Evolutionary conservation across 1,284 basidiomycete species (phyloP).

Genomic region (Agaricales sp.): DNA sequence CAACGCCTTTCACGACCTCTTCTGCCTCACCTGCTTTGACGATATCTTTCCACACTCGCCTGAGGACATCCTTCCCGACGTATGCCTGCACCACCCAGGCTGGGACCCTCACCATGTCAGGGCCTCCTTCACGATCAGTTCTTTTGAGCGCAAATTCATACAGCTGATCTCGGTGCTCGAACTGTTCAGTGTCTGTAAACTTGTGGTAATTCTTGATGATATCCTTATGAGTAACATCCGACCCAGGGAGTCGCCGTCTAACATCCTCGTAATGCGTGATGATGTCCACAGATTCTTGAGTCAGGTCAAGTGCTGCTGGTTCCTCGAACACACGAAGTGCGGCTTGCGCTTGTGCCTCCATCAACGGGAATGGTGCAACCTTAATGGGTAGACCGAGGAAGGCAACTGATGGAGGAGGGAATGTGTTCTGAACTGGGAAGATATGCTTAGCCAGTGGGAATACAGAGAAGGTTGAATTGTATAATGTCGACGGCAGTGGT

Average conservation of each 20-base stretch:
- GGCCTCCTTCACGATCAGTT: constrained; percentile 14
- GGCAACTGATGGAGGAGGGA: constrained; percentile 42
- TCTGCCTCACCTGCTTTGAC: constrained; percentile 44
- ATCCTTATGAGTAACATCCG: constrained; percentile 17
- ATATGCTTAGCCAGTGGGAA: constrained; percentile 51
- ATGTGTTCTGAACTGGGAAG: constrained; percentile 37
- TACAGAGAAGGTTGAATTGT: constrained; percentile 53
- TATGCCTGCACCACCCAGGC: constrained; percentile 54
- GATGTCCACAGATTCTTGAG: constrained; percentile 35
- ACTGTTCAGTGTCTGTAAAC: constrained; percentile 44
- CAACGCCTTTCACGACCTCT: constrained; percentile 52
- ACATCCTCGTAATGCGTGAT: constrained; percentile 37
- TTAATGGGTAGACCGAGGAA: constrained; percentile 52
- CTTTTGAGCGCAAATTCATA: constrained; percentile 34
- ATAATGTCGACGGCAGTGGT: constrained; percentile 35
- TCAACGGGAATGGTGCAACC: constrained; percentile 53
- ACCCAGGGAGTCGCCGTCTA: constrained; percentile 14
- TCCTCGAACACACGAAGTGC: constrained; percentile 41
- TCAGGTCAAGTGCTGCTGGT: constrained; percentile 36
- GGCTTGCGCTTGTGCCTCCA: constrained; percentile 59
- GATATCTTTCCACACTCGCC: constrained; percentile 47
- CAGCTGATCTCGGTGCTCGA: constrained; percentile 55
- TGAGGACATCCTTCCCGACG: constrained; percentile 34
- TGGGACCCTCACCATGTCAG: constrained; percentile 19
- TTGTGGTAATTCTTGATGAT: constrained; percentile 48